Evolutionary conservation across 129 eudicot species (phyloP), one percentile per base, ranked within the genome.

Genomic region (Lonicera japonica): DNA sequence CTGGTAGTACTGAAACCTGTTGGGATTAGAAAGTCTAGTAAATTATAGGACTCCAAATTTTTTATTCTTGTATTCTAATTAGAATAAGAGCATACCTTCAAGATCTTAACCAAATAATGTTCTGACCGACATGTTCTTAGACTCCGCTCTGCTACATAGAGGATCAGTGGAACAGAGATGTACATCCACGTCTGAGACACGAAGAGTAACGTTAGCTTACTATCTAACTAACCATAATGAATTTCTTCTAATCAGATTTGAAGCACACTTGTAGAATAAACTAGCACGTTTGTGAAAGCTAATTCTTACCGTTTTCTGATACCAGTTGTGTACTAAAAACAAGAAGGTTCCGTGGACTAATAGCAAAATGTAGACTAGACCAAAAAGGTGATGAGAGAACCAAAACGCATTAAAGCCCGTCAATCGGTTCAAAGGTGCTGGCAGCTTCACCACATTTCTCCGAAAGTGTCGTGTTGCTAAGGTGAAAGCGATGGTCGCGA

Each of bases 391-490:
- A 77, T 94, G 99, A 15, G 99, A 94, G 60, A 88, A 88, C 99
- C 99, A 94, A 45, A 94, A 94, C 10, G 99, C 95, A 61, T 94
- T 94, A 70, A 88, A 94, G 21, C 99, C 99, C 18, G 96, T 90
- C 56, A 94, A 69, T 68, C 87, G 77, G 76, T 81, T 83, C 29
- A 85, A 86, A 16, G 99, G 99, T 14, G 83, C 58, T 52, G 99
- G 99, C 66, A 94, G 75, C 77, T 86, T 94, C 65, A 88, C 78
- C 9, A 74, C 57, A 56, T 83, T 83, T 61, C 63, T 80, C 61
- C 99, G 67, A 52, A 94, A 88, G 51, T 72, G 54, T 38, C 87
- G 64, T 21, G 95, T 85, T 61, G 99, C 99, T 63, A 94, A 73
- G 9, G 95, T 88, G 77, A 88, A 88, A 13, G 86, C 84, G 9